Evolutionary conservation across 305 asterid species (phyloP), one percentile per base, ranked within the genome.

Genomic region (Fraxinus dipetala): DNA sequence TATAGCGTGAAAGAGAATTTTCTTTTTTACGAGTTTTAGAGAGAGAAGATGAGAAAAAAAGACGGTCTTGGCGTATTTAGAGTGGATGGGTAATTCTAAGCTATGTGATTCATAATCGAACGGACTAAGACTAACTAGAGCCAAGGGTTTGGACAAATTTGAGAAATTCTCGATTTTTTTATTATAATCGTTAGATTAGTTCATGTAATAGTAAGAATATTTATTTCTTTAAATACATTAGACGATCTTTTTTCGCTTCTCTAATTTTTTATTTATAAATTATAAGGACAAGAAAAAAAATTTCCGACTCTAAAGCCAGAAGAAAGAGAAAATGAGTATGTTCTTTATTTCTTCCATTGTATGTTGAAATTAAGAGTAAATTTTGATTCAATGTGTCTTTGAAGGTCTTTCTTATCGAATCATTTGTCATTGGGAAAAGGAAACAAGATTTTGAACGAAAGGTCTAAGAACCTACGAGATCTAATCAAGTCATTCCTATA

Each of bases 351-450:
- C 48, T 40, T 40, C 4, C 51, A 10, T 10, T 40, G 51, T 6
- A 36, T 2, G 14, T 40, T 40, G 51, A 40, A 40, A 40, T 40
- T 10, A 40, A 45, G 56, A 13, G 18, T 45, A 45, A 13, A 13
- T 45, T 13, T 13, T 45, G 56, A 45, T 45, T 45, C n/a, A 3
- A 3, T 0, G 1, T 3, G 59, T 3, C 20, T 48, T 48, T 14
- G 20, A 48, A 13, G 20, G 2, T 13, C 18, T 45, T 63, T 76
- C 87, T 93, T 18, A 90, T 93, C 73, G 90, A 91, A 76, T 93
- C 92, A 18, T 83, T 93, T 34, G 97, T 86, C 18, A 80, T 93
- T 28, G 95, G 95, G 74, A 83, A 84, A 22, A 95, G 90, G 34
- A 90, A 87, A 81, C 90, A 85, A 75, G 97, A 93, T 82, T 88